Evolutionary conservation across 106 monocot species (phyloP).

Genomic region (Vanilla planifolia): DNA sequence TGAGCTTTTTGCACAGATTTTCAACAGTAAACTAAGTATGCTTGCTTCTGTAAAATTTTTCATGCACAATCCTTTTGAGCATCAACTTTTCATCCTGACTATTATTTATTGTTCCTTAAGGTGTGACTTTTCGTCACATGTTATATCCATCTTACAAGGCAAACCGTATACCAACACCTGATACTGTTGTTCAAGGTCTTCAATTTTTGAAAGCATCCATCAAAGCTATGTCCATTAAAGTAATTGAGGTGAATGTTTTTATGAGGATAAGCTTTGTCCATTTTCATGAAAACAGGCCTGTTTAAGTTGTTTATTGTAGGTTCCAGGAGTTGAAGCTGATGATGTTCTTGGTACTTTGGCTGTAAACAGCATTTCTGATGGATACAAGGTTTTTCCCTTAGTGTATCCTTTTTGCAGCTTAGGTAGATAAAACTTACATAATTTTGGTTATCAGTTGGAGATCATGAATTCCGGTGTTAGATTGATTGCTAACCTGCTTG

Average conservation of each 20-base stretch:
- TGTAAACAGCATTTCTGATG: slow-evolving; percentile 73
- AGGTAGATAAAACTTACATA: too few relatives aligned
- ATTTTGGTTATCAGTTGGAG: too few relatives aligned
- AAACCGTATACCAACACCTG: slow-evolving; percentile 90
- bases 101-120: slow-evolving; percentile 25
- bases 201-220: slow-evolving; percentile 97
- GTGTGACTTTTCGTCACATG: slow-evolving; percentile 83
- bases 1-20: not conserved
- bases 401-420: too few relatives aligned
- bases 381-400: slow-evolving; percentile 59
- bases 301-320: slow-evolving; percentile 35
- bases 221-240: slow-evolving; percentile 96
- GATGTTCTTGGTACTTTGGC: slow-evolving; percentile 98
- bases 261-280: not conserved
- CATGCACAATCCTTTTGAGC: not conserved
- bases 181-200: slow-evolving; percentile 89
- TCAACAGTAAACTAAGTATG: not conserved
- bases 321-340: slow-evolving; percentile 99
- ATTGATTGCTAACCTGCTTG: too few relatives aligned
- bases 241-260: slow-evolving; percentile 72
- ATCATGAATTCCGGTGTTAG: too few relatives aligned
- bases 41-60: not conserved
- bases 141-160: slow-evolving; percentile 82
- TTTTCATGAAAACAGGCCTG: not conserved
- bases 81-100: slow-evolving; percentile 8